Base-by-base conservation (phyloP, 2,329 filamentous ascomycete species). In the Trematosphaeria pertusa region DNA sequence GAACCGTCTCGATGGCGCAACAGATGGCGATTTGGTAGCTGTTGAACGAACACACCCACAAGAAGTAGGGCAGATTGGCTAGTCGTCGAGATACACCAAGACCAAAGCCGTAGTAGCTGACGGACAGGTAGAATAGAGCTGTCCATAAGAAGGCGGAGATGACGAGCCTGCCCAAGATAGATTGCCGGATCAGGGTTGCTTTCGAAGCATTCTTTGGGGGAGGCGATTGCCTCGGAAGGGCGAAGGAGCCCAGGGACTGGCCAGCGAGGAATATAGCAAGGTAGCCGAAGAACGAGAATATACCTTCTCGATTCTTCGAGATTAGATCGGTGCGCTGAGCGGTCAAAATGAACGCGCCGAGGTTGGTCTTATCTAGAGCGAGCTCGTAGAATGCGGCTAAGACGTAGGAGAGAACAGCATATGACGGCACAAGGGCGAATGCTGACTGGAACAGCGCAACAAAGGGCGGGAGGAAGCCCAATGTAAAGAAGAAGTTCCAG, bases 401-500 rank as follows among this genome's bases (percentile, higher is more conserved):
- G 1, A 87, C 65, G 45, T 96, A 75, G 0, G 90, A 86, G 20
- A 97, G 80, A 1, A 83, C 77, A 12, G 91, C 87, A 64, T 91
- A 93, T 1, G 89, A 93, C 3, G 89, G 88, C 3, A 96, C 73
- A 44, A 88, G 65, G 12, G 80, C 78, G 47, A 93, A 82, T 0
- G 86, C 75, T 1, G 87, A 82, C 67, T 95, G 89, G 50, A 93
- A 89, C 0, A 94, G 70, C 20, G 93, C 91, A 41, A 96, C 86
- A 62, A 96, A 96, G 0, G 92, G 92, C 0, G 93, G 91, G 18
- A 99, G 76, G 37, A 97, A 82, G 5, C 86, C 92, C 8, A 99
- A 79, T 0, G 94, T 99, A 74, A 97, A 97, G 80, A 99, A 99
- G 73, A 99, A 99, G 72, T 99, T 99, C 94, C 94, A 99, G 72